Base-by-base conservation (phyloP, 2,329 filamentous ascomycete genomes). In the Knufia petricola region DNA sequence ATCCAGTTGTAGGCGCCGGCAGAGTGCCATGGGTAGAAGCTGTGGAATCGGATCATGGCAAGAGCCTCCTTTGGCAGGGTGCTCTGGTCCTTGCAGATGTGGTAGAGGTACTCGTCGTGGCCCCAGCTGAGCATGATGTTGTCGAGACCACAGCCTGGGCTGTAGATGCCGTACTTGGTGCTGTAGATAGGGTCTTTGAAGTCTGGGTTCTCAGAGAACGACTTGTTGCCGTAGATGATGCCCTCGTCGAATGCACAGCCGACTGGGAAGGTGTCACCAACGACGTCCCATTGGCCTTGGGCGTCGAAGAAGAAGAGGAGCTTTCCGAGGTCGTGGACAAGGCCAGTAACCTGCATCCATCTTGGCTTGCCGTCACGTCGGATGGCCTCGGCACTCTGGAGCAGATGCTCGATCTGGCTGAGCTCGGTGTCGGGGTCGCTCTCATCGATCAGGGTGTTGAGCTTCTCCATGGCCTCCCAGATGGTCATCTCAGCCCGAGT, bases 1-100 rank as follows among this genome's bases (percentile, higher is more conserved):
- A 94, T 77, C 67, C 87, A 79, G 52, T 68, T 67, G 69, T 95
- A 95, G 4, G 85, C 87, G 48, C 82, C 83, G 64, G 84, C 82
- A 52, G 75, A 79, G 69, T 94, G 88, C 88, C 87, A 95, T 13
- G 88, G 83, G 68, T 95, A 95, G 69, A 94, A 94, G 4, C 82
- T 87, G 69, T 95, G 88, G 69, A 94, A 94, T 49, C 88, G 75
- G 64, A 95, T 92, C 86, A 95, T 94, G 52, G 87, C 88, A 9
- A 95, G 75, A 0, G 84, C 85, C 74, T 94, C 87, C 40, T 77
- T 74, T 0, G 88, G 88, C 37, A 95, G 74, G 0, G 72, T 83
- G 42, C 78, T 83, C 72, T 94, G 87, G 54, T 85, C 82, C 72
- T 87, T 88, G 67, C 85, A 80, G 52, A 94, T 82, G 61, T 87